These are phyloP conservation scores for Colletotrichum caudatum DNA, from an alignment of 2,329 filamentous ascomycete species.

Conservation along the genomic window DNA sequence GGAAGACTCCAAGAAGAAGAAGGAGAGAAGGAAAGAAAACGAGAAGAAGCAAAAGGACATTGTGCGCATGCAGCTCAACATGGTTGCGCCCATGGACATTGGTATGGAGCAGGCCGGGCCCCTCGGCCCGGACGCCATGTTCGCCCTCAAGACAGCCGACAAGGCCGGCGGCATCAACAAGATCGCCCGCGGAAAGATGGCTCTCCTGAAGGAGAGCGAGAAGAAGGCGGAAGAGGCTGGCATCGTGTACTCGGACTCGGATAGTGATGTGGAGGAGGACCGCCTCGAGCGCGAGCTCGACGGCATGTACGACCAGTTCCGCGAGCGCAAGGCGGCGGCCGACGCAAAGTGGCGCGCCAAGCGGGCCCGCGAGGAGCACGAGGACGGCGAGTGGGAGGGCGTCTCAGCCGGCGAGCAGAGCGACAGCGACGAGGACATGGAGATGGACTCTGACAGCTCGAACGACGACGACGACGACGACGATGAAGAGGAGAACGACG, in stretches of 20 bases:
- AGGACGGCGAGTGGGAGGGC: slow-evolving; percentile 93
- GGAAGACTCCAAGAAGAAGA: slow-evolving; percentile 81
- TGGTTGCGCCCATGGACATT: slow-evolving; percentile 95
- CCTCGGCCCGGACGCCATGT: slow-evolving; percentile 84
- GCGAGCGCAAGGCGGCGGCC: slow-evolving; percentile 79
- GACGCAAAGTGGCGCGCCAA: slow-evolving; percentile 94
- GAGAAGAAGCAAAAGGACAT: slow-evolving; percentile 96
- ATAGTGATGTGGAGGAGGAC: slow-evolving; percentile 76
- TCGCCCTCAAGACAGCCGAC: slow-evolving; percentile 85
- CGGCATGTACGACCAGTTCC: slow-evolving; percentile 86
- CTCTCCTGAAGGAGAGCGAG: slow-evolving; percentile 69
- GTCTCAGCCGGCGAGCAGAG: slow-evolving; percentile 78
- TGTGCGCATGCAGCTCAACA: slow-evolving; percentile 96
- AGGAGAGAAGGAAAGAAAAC: slow-evolving; percentile 87
- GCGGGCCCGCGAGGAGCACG: slow-evolving; percentile 82
- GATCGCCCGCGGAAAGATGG: slow-evolving; percentile 84
- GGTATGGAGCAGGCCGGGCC: slow-evolving; percentile 89
- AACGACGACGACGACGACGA: slow-evolving; percentile 53
- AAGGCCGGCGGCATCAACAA: slow-evolving; percentile 77
- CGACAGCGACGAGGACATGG: slow-evolving; percentile 65
- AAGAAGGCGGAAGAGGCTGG: slow-evolving; percentile 71
- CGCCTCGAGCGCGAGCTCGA: slow-evolving; percentile 87
- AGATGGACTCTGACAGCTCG: slow-evolving; percentile 68
- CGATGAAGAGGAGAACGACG: slow-evolving; percentile 40
- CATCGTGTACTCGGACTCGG: slow-evolving; percentile 60